Percentiles rank a stretch among this genome's conserved stretches.
Evolutionary conservation across 106 monocot species (phyloP).

Genomic region (Allium sativum): DNA sequence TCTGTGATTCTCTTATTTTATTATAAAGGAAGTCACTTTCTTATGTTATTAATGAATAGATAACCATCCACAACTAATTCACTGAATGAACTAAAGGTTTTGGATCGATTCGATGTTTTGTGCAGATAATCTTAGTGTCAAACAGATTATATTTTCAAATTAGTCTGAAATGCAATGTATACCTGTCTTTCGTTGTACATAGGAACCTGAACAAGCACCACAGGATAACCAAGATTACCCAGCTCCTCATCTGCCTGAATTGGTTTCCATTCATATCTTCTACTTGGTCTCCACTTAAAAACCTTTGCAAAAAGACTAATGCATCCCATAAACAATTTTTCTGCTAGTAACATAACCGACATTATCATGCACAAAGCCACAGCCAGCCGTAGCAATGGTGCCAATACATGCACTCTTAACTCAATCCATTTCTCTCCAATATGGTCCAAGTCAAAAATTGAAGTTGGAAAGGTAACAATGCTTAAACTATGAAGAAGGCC

Average conservation of each 20-base stretch:
- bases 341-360: constrained; percentile 24
- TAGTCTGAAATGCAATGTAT: neutral
- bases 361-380: constrained; percentile 13
- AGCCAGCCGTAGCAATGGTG: constrained; percentile 1
- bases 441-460: neutral
- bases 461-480: neutral
- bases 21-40: no score
- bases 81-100: neutral
- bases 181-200: constrained; percentile 23
- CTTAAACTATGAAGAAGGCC: neutral
- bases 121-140: no score
- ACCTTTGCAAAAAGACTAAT: constrained; percentile 21
- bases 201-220: constrained; percentile 18
- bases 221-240: constrained; percentile 19
- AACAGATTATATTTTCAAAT: no score
- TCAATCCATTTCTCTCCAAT: constrained; percentile 3
- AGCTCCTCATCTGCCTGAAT: constrained; percentile 21
- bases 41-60: neutral
- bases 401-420: constrained; percentile 7
- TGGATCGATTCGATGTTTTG: no score
- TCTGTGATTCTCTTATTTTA: no score
- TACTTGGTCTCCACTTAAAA: constrained; percentile 10
- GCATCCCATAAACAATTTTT: constrained; percentile 17
- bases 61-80: neutral
- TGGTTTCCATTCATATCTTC: constrained; percentile 20